Conservation (phyloP, 2,329 filamentous ascomycete genomes). For the Onygenales sp. region DNA sequence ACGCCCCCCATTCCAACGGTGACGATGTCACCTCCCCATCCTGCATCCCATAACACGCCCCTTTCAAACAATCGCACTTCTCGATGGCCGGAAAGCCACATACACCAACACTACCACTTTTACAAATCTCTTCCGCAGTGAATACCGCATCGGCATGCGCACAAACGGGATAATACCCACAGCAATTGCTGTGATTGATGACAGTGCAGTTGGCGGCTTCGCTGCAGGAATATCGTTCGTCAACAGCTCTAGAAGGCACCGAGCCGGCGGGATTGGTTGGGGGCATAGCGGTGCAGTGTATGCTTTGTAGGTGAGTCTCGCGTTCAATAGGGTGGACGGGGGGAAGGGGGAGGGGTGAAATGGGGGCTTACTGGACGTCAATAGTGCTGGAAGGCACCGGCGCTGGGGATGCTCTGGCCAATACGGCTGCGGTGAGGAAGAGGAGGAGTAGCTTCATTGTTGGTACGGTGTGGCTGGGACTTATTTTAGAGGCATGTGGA, state of each 20-base stretch:
- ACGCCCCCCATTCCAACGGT: not conserved
- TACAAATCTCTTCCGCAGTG: not conserved
- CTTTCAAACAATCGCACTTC: not conserved
- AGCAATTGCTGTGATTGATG: slow-evolving; percentile 2
- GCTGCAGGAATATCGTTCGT: slow-evolving; percentile 1
- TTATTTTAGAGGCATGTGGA: too few species aligned
- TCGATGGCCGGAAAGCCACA: not conserved
- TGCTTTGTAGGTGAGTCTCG: too few species aligned
- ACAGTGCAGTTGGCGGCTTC: not conserved
- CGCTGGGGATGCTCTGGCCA: too few species aligned
- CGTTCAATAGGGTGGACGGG: too few species aligned
- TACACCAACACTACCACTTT: not conserved
- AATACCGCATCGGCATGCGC: not conserved
- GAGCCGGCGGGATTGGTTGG: not conserved
- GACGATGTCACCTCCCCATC: not conserved
- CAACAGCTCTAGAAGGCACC: not conserved
- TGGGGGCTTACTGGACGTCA: too few species aligned
- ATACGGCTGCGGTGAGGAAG: too few species aligned
- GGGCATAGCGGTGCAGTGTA: too few species aligned
- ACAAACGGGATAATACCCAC: not conserved
- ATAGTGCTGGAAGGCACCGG: too few species aligned
- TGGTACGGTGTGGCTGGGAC: too few species aligned
- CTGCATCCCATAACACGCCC: not conserved
- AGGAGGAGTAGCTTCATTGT: too few species aligned
- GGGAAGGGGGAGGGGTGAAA: too few species aligned